Conservation (phyloP, 2,329 filamentous ascomycete genomes). For the Xylariaceae sp. region DNA sequence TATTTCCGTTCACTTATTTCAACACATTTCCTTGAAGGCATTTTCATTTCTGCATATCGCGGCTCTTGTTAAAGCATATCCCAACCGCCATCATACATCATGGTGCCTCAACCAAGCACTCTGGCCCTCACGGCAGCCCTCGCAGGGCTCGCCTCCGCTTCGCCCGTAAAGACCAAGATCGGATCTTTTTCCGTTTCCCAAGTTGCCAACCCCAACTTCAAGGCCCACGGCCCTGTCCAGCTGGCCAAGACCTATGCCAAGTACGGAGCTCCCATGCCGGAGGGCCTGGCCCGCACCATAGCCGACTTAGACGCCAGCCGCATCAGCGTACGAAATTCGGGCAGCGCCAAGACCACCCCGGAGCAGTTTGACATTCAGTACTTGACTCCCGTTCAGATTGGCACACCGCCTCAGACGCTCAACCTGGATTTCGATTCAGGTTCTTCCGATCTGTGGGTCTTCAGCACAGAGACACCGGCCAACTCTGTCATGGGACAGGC, state of each 20-base stretch:
- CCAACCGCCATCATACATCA: conserved; percentile 10
- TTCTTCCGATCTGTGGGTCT: conserved; percentile 44
- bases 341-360: conserved; percentile 33
- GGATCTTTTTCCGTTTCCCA: conserved; percentile 35
- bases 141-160: conserved; percentile 31
- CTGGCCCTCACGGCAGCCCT: conserved; percentile 26
- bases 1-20: not conserved
- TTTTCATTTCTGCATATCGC: not conserved
- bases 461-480: conserved; percentile 34
- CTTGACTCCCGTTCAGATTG: conserved; percentile 40
- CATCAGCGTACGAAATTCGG: conserved; percentile 26
- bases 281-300: conserved; percentile 31
- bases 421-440: conserved; percentile 44
- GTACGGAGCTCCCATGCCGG: conserved; percentile 36
- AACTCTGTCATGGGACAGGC: conserved; percentile 33
- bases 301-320: conserved; percentile 24
- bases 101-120: conserved; percentile 9
- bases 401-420: conserved; percentile 39
- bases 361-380: conserved; percentile 40
- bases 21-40: not conserved
- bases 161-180: conserved; percentile 27
- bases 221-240: conserved; percentile 33
- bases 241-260: conserved; percentile 38
- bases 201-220: conserved; percentile 34
- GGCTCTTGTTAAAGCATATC: not conserved